These are phyloP conservation scores for Lichtheimia ramosa DNA, from an alignment of 371 early-diverging fungal species.

Conservation along the genomic window DNA sequence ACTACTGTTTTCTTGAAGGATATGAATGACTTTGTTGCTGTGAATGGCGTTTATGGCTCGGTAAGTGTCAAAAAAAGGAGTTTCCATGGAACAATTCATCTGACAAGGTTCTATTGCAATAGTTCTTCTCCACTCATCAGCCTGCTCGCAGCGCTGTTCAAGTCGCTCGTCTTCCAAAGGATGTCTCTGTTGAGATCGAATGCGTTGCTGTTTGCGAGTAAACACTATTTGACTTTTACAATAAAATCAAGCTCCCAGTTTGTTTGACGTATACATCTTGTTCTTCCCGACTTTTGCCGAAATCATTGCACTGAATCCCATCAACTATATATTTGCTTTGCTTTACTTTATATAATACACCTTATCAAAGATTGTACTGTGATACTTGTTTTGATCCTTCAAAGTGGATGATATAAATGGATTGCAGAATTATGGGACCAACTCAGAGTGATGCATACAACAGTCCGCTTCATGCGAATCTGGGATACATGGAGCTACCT, in stretches of 20 bases:
- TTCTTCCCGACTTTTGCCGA: no score
- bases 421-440: no score
- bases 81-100: not conserved
- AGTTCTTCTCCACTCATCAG: constrained; percentile 61
- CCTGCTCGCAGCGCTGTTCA: constrained; percentile 92
- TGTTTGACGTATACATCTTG: not conserved
- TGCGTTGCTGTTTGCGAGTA: constrained; percentile 67
- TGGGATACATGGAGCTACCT: no score
- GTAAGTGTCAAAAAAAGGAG: constrained; percentile 22
- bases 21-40: constrained; percentile 83
- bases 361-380: no score
- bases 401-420: no score
- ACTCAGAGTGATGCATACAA: no score
- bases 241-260: not conserved
- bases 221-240: not conserved
- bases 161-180: constrained; percentile 88
- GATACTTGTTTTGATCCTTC: no score
- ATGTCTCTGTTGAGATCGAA: constrained; percentile 91
- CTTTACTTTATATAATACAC: no score
- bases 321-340: no score
- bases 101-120: not conserved
- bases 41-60: constrained; percentile 84
- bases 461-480: no score
- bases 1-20: constrained; percentile 91
- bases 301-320: no score